Percentiles rank a stretch among this genome's conserved stretches.
phyloP scores from a whole-genome alignment of 1,284 basidiomycete genomes.

The Apiotrichum montevideense region DNA sequence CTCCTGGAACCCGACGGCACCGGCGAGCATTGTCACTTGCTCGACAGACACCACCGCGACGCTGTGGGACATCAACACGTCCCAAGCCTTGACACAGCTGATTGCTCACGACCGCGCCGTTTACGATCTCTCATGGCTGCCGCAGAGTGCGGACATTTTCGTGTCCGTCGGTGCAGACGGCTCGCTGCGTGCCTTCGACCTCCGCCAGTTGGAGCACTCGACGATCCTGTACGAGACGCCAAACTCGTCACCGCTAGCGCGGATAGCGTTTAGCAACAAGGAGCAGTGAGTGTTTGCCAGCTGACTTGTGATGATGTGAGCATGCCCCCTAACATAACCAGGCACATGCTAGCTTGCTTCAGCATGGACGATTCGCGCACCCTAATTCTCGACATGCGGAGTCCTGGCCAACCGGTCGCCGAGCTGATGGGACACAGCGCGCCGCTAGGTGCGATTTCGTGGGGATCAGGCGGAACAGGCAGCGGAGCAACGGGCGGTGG shows the following conservation, averaged over 20 bases:
- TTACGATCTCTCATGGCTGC: constrained; percentile 73
- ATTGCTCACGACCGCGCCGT: constrained; percentile 99
- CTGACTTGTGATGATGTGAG: no score
- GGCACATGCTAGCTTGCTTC: constrained; percentile 46
- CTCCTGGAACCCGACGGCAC: constrained; percentile 87
- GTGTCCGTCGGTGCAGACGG: constrained; percentile 98
- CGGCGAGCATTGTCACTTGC: constrained; percentile 83
- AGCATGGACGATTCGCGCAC: constrained; percentile 71
- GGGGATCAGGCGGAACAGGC: constrained; percentile 57
- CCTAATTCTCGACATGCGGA: constrained; percentile 88
- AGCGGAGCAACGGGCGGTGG: constrained; percentile 57
- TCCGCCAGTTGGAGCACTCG: constrained; percentile 92
- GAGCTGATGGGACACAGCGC: constrained; percentile 70
- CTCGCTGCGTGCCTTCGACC: constrained; percentile 89
- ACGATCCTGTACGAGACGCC: constrained; percentile 97
- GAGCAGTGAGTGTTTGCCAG: constrained; percentile 30
- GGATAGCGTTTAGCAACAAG: constrained; percentile 66
- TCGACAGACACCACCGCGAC: constrained; percentile 95
- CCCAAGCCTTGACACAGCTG: constrained; percentile 91
- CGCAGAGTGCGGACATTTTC: constrained; percentile 94
- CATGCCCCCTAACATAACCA: constrained; percentile 9
- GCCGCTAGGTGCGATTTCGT: constrained; percentile 73
- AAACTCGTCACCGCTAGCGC: constrained; percentile 57
- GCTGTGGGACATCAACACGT: constrained; percentile 94
- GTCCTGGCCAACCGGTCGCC: constrained; percentile 85